phyloP scores from a whole-genome alignment of 225 moss, liverwort and hornwort genomes.

The Pseudoscleropodium purum region DNA sequence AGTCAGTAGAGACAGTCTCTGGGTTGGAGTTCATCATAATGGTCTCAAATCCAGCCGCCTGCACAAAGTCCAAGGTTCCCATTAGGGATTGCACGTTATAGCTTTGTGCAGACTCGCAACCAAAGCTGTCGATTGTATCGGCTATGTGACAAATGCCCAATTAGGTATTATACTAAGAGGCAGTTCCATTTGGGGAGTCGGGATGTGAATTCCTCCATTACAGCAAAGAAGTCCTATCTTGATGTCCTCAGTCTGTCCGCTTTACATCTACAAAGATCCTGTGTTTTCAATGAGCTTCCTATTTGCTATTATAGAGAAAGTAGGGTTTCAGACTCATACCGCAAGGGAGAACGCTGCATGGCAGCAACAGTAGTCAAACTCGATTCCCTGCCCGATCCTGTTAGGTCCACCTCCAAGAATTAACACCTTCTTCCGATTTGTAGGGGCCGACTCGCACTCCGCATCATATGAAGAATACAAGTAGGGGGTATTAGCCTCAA shows the following conservation, averaged over 20 bases:
- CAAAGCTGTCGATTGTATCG: neutral
- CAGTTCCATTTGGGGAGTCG: neutral
- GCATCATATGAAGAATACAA: conserved; percentile 92
- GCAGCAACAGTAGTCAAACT: conserved; percentile 98
- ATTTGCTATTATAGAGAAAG: neutral
- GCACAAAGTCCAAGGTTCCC: conserved; percentile 6
- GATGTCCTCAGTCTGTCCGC: neutral
- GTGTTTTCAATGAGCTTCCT: neutral
- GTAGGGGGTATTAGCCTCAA: conserved; percentile 92
- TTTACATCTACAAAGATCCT: neutral
- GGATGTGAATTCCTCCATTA: neutral
- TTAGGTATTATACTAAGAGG: neutral
- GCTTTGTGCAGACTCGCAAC: neutral
- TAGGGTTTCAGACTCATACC: conserved; percentile 19
- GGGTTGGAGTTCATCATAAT: conserved; percentile 99
- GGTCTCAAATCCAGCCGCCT: conserved; percentile 93
- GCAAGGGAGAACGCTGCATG: conserved; percentile 93
- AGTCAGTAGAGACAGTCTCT: conserved; percentile 96
- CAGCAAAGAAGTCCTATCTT: neutral
- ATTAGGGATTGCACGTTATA: neutral
- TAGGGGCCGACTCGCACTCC: conserved; percentile 79
- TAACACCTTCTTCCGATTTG: conserved; percentile 66
- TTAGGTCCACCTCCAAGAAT: conserved; percentile 98
- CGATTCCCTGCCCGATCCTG: conserved; percentile 96
- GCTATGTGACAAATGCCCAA: neutral